Percentiles rank a stretch among this genome's conserved stretches.
Conservation (phyloP, 1,284 basidiomycete species). For the Cutaneotrichosporon sp. region DNA sequence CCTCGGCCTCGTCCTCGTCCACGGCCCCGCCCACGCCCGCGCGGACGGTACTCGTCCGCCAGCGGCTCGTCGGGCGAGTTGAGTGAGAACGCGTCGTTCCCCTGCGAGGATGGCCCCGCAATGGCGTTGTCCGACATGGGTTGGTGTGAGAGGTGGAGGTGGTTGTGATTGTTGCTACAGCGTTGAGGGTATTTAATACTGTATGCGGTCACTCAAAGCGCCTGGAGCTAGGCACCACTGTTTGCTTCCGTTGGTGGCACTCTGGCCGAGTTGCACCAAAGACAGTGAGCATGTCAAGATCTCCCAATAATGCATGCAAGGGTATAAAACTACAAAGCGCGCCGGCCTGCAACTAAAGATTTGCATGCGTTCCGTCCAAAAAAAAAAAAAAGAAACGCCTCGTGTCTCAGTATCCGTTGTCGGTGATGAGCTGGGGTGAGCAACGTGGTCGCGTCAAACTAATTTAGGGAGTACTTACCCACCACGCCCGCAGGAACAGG, state of each 20-base stretch:
- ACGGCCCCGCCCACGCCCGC: conserved; percentile 18
- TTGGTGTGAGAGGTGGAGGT: background rate
- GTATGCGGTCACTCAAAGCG: no score
- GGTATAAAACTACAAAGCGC: no score
- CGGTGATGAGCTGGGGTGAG: conserved; percentile 31
- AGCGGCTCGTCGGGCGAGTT: conserved; percentile 1
- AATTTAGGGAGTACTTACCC: conserved; percentile 52
- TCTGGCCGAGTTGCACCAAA: no score
- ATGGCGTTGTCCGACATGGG: background rate
- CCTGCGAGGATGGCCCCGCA: background rate
- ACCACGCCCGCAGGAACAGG: conserved; percentile 71
- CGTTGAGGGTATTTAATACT: background rate
- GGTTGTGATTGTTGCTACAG: background rate
- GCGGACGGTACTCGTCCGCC: conserved; percentile 1
- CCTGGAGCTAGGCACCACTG: no score
- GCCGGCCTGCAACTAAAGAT: no score
- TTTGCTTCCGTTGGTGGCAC: conserved; percentile 2
- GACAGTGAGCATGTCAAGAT: no score
- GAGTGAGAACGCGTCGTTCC: background rate
- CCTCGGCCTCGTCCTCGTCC: conserved; percentile 12
- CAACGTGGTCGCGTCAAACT: no score
- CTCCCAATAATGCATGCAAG: no score
- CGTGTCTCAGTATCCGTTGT: conserved; percentile 10
- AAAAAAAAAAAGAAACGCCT: no score
- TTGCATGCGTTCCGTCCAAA: no score